Conservation (phyloP, 1,139 yeast genomes). For the Nadsonia commutata region DNA sequence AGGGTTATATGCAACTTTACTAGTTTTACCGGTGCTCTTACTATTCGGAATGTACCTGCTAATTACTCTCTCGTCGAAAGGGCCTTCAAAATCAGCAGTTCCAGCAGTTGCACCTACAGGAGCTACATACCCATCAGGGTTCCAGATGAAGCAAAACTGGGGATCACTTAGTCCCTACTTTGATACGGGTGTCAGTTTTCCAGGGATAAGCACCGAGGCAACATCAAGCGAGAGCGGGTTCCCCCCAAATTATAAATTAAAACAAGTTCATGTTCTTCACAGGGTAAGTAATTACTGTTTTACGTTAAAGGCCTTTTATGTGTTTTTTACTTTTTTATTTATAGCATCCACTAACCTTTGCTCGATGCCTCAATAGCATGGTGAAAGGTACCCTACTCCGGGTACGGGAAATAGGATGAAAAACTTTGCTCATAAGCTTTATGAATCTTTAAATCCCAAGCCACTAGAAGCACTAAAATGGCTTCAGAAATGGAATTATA, state of each 20-base stretch:
- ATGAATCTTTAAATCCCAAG: constrained; percentile 1
- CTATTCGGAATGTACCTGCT: not conserved
- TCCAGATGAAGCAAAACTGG: constrained; percentile 29
- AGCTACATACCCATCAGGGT: constrained; percentile 21
- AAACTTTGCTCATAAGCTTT: constrained; percentile 7
- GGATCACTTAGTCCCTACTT: constrained; percentile 28
- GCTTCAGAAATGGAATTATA: constrained; percentile 24
- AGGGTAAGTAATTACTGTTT: not conserved
- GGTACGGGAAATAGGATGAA: constrained; percentile 7
- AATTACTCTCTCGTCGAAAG: not conserved
- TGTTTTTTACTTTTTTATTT: no score
- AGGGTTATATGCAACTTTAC: not conserved
- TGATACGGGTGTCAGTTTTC: constrained; percentile 24
- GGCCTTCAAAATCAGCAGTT: constrained; percentile 10
- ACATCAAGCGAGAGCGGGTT: constrained; percentile 13
- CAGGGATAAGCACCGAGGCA: constrained; percentile 17
- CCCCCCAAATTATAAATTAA: constrained; percentile 2
- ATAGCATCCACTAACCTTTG: no score
- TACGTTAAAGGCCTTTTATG: not conserved
- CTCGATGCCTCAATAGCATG: no score
- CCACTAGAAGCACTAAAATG: constrained; percentile 14
- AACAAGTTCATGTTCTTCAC: constrained; percentile 5
- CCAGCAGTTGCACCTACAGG: constrained; percentile 29
- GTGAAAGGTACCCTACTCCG: constrained; percentile 5
- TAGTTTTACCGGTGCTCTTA: not conserved